Evolutionary conservation across 2,329 filamentous ascomycete genomes (phyloP), one percentile per base, ranked within the genome.

Genomic region (Fusarium kyushuense): DNA sequence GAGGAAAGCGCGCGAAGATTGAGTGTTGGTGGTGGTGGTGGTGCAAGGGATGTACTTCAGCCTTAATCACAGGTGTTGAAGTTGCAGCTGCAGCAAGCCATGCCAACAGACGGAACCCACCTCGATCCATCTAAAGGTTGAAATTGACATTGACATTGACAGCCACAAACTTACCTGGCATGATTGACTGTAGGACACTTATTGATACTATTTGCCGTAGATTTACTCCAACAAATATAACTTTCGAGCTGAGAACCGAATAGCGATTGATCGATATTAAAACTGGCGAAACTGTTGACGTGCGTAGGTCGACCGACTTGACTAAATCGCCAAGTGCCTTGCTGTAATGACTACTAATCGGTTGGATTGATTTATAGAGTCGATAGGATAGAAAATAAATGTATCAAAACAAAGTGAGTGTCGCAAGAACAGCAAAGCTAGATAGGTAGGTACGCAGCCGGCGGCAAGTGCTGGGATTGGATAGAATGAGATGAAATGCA

Each of bases 91-190:
- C 43, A 54, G 49, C 61, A 54, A 54, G 42, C 52, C 58, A 70
- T 54, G 40, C 66, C 67, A 67, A 48, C 63, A 60, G 38, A 52
- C 36, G 54, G 42, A 67, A 67, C 58, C 66, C 62, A 70, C 62
- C 51, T 60, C 30, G 52, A 48, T 35, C 54, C 23, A 17, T 25
- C 16, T 25, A 25, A 21, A 17, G 19, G n/a, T 21, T 40, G 47
- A 19, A n/a, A 38, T 36, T 16, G 32, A 16, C 9, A 27, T 38
- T 36, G 13, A 10, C 13, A 36, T 36, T 27, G 32, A 25, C 6
- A 51, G 14, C 16, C 23, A 51, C 23, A 51, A 41, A 65, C 65
- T 67, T 59, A 71, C 69, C 67, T 38, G 67, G 67, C 67, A 70
- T 70, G 48, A 43, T 61, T 42, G 47, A 53, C 59, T 47, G 27